Conservation (phyloP, 2,329 filamentous ascomycete genomes). For the Diplodia seriata region DNA sequence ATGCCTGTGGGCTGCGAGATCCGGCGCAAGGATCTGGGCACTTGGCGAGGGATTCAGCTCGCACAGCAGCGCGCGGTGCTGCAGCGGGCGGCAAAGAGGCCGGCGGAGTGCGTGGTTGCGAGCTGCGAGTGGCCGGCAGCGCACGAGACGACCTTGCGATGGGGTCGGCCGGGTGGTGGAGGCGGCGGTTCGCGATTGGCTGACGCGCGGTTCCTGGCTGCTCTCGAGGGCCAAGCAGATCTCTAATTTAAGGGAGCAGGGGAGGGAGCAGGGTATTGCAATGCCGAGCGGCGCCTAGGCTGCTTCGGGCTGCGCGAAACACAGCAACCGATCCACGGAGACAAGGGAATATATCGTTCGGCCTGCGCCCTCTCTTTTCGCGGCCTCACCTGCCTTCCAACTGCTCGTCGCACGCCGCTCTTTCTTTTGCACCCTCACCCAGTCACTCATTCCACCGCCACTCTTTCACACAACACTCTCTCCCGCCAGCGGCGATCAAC, state of each 20-base stretch:
- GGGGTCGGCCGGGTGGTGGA: conserved; percentile 20
- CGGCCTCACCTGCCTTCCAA: conserved; percentile 22
- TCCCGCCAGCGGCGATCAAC: conserved; percentile 7
- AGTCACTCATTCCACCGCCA: conserved; percentile 30
- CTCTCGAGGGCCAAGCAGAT: conserved; percentile 12
- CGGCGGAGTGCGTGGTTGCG: neutral
- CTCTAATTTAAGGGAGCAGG: conserved; percentile 19
- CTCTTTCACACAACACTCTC: neutral
- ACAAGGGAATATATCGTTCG: conserved; percentile 29
- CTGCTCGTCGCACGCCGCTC: conserved; percentile 13
- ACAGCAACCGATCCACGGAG: conserved; percentile 12
- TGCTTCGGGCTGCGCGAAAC: conserved; percentile 24
- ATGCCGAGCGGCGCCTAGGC: conserved; percentile 22
- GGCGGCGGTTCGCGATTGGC: conserved; percentile 9
- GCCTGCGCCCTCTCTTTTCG: neutral
- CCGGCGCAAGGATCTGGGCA: conserved; percentile 5
- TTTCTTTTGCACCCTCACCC: conserved; percentile 18
- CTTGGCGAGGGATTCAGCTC: conserved; percentile 25
- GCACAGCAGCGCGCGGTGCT: conserved; percentile 10
- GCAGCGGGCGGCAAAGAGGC: conserved; percentile 3
- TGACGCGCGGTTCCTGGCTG: neutral
- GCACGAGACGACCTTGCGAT: conserved; percentile 19
- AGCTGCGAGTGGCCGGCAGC: conserved; percentile 24
- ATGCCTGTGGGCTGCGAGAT: neutral
- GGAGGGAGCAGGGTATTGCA: conserved; percentile 7